Conservation (phyloP, 805 yeast genomes). For the Metschnikowia anglica region DNA sequence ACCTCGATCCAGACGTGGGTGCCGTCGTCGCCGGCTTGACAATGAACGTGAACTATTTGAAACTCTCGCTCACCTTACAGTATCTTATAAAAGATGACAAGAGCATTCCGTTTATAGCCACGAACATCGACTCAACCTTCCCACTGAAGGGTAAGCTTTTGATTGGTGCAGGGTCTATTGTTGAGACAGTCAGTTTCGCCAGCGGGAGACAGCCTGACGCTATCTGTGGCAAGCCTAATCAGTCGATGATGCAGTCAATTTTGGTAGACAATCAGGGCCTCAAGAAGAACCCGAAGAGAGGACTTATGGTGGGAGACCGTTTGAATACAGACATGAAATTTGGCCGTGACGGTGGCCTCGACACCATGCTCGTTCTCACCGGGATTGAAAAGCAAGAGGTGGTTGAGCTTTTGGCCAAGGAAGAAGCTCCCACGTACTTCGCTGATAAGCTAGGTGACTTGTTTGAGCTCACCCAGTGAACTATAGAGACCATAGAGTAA, state of each 20-base stretch:
- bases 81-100: slow-evolving; percentile 62
- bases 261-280: slow-evolving; percentile 52
- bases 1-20: slow-evolving; percentile 72
- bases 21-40: slow-evolving; percentile 91
- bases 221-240: slow-evolving; percentile 85
- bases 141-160: slow-evolving; percentile 83
- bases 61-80: slow-evolving; percentile 77
- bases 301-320: slow-evolving; percentile 94
- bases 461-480: slow-evolving; percentile 44
- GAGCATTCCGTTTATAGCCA: slow-evolving; percentile 75
- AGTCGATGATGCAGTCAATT: slow-evolving; percentile 82
- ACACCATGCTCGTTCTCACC: slow-evolving; percentile 82
- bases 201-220: slow-evolving; percentile 83
- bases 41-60: slow-evolving; percentile 72
- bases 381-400: slow-evolving; percentile 83
- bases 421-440: slow-evolving; percentile 61
- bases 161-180: slow-evolving; percentile 94
- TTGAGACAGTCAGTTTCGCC: slow-evolving; percentile 71
- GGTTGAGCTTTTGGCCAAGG: slow-evolving; percentile 42
- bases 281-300: slow-evolving; percentile 52
- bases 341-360: slow-evolving; percentile 84
- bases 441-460: slow-evolving; percentile 77
- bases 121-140: slow-evolving; percentile 92
- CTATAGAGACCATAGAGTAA: too few relatives aligned
- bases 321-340: slow-evolving; percentile 93